Percentiles rank a stretch among this genome's conserved stretches.
These are phyloP conservation scores for Bryoglossum gracile DNA, from an alignment of 495 filamentous ascomycete species.

Conservation along the genomic window DNA sequence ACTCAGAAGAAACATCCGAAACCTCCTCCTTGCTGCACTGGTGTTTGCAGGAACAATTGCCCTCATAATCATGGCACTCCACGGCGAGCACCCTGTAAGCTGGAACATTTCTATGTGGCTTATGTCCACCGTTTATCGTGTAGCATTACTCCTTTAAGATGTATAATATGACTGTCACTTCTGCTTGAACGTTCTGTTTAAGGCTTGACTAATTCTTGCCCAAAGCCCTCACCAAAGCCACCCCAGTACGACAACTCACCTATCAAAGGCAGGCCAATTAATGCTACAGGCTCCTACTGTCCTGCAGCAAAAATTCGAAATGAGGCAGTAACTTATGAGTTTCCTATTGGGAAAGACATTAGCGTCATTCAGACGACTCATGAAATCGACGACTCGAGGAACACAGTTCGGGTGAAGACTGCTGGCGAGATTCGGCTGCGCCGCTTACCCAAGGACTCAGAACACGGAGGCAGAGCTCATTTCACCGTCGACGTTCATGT, in stretches of 20 bases:
- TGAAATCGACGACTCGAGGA: background rate
- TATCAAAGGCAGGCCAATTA: constrained; percentile 7
- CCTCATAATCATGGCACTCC: too few species aligned
- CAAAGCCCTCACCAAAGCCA: too few species aligned
- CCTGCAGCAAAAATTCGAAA: constrained; percentile 6
- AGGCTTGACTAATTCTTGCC: too few species aligned
- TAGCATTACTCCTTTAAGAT: too few species aligned
- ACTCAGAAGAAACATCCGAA: background rate
- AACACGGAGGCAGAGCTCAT: constrained; percentile 10
- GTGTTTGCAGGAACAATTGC: constrained; percentile 1
- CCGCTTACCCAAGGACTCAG: constrained; percentile 8
- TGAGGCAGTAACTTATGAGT: constrained; percentile 6
- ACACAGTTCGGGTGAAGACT: constrained; percentile 1
- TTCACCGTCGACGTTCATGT: constrained; percentile 18
- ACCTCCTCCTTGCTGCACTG: constrained; percentile 1
- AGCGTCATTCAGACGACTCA: constrained; percentile 13
- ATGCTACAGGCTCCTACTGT: constrained; percentile 13
- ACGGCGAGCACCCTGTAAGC: too few species aligned
- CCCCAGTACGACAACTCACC: background rate
- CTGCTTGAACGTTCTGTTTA: too few species aligned
- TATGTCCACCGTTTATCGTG: too few species aligned
- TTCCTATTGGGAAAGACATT: constrained; percentile 7
- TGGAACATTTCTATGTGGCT: too few species aligned
- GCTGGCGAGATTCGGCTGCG: constrained; percentile 18
- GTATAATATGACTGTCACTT: too few species aligned